phyloP scores from a whole-genome alignment of 352 stramenopile species.

The Pythium utonaiense region DNA sequence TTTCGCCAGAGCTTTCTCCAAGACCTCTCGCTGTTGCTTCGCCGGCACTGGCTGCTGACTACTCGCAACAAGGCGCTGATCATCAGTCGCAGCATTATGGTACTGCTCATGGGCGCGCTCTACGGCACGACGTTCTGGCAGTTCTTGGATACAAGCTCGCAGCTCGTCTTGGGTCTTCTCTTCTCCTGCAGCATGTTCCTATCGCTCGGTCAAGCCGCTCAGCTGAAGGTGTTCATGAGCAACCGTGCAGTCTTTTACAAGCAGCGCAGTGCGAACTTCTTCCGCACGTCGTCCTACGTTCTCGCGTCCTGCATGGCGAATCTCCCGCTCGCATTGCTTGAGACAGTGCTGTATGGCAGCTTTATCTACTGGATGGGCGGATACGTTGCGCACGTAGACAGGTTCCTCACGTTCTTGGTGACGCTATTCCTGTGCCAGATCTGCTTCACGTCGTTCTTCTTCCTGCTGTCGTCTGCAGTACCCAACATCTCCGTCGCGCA shows the following conservation, averaged over 20 bases:
- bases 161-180: conserved; percentile 78
- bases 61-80: conserved; percentile 49
- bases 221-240: conserved; percentile 80
- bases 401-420: conserved; percentile 61
- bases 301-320: conserved; percentile 47
- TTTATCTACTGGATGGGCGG: conserved; percentile 90
- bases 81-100: conserved; percentile 43
- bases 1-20: conserved; percentile 55
- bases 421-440: conserved; percentile 68
- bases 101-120: conserved; percentile 58
- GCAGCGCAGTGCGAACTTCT: conserved; percentile 87
- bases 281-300: conserved; percentile 77
- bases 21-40: conserved; percentile 40
- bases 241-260: conserved; percentile 85
- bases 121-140: conserved; percentile 70
- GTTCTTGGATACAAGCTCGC: conserved; percentile 43
- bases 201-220: conserved; percentile 70
- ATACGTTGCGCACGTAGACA: conserved; percentile 39
- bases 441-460: conserved; percentile 68
- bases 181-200: conserved; percentile 89
- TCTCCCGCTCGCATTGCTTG: conserved; percentile 54
- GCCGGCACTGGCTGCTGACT: conserved; percentile 69
- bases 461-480: conserved; percentile 43
- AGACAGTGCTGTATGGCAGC: conserved; percentile 82
- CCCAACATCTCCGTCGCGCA: conserved; percentile 57